Evolutionary conservation across 768 basidiomycete genomes (phyloP), one percentile per base, ranked within the genome.

Genomic region (Coprinellus aureogranulatus): DNA sequence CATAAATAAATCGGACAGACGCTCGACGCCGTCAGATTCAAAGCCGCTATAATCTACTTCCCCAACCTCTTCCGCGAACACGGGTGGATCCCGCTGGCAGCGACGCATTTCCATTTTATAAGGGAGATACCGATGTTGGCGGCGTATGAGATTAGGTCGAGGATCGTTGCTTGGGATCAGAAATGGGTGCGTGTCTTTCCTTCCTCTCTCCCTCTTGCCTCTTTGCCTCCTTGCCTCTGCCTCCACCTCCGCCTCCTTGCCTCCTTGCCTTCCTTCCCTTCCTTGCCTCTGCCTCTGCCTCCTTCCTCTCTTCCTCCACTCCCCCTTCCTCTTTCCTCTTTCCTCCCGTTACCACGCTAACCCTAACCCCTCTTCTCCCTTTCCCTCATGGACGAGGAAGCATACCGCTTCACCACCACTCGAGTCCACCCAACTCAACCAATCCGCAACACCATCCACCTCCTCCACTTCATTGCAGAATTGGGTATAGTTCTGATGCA

Each of bases 401-500:
- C 83, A 57, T 63, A 88, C 89, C 46, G 79, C 76, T 68, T 85
- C 85, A 11, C 84, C 84, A 4, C 82, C 83, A 60, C 84, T 82
- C 1, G 81, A 80, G 65, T 95, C 93, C 10, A 85, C 75, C 81
- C 83, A 87, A 61, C 92, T 94, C 58, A 94, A 70, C 74, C 84
- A 86, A 45, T 93, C 92, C 8, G 83, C 78, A 12, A 94, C 68
- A 2, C 78, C 81, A 3, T 81, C 82, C 62, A 85, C 87, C 52
- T 98, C 80, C 6, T 94, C 90, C 3, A 94, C 70, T 37, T 88
- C 83, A 41, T 80, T 75, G 66, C 91, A 94, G 66, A 92, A 98
- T 55, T 88, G 87, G 0, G 88, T 81, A 63, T 95, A 93, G 67
- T 97, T 98, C 70, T 98, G 94, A 63, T 99, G 97, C 9, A 95